Evolutionary conservation across 768 basidiomycete species (phyloP).

Genomic region (Tylopilus vinaceipallidus): DNA sequence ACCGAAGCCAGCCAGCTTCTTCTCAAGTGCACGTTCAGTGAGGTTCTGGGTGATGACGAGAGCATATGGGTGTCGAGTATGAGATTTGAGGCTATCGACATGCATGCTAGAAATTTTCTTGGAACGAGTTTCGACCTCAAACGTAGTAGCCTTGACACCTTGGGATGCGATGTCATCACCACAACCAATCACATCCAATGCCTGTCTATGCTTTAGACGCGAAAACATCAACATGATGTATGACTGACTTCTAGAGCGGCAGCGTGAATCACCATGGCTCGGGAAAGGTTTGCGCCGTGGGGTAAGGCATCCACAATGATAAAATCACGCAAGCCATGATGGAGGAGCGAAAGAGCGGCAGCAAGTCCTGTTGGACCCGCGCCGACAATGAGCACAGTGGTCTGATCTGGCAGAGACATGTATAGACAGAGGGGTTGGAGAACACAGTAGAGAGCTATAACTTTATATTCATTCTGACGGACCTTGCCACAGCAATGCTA

Average conservation of each 20-base stretch:
- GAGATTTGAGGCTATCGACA: conserved; percentile 34
- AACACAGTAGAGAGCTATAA: background rate
- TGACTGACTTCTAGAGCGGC: conserved; percentile 48
- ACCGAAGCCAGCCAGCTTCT: conserved; percentile 32
- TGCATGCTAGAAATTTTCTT: conserved; percentile 27
- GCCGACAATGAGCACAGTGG: conserved; percentile 45
- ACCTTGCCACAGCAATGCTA: background rate
- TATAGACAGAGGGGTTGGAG: background rate
- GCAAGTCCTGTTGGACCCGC: too few relatives aligned
- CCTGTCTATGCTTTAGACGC: conserved; percentile 40
- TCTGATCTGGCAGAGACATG: conserved; percentile 32
- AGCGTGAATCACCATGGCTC: conserved; percentile 48
- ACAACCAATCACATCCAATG: conserved; percentile 43
- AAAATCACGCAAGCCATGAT: conserved; percentile 41
- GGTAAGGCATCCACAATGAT: conserved; percentile 40
- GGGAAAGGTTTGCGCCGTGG: conserved; percentile 38
- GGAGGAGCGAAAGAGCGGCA: conserved; percentile 44
- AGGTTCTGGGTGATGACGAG: conserved; percentile 43
- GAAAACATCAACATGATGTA: background rate
- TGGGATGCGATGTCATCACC: conserved; percentile 37
- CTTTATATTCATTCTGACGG: conserved; percentile 1
- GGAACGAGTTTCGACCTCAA: conserved; percentile 33
- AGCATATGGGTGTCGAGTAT: conserved; percentile 45
- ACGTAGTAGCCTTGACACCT: conserved; percentile 32
- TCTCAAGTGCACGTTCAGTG: conserved; percentile 41